Conservation (phyloP, 1,139 yeast genomes). For the Pichia norvegensis region DNA sequence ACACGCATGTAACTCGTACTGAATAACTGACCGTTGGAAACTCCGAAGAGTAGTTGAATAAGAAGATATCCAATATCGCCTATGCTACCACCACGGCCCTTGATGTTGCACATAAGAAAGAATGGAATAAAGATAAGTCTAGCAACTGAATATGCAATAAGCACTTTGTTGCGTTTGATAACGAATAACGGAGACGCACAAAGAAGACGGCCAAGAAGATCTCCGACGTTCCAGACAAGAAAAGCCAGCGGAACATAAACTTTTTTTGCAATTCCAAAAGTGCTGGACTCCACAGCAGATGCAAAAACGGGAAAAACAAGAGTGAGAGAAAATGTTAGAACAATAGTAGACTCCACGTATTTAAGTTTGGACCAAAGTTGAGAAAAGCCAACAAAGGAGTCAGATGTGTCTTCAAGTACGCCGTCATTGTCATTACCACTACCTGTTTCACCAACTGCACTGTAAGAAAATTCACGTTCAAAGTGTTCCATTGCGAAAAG, state of each 20-base stretch:
- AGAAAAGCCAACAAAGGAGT: constrained; percentile 25
- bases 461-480: background rate
- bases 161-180: constrained; percentile 34
- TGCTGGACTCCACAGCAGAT: constrained; percentile 46
- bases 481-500: constrained; percentile 30
- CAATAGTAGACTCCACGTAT: constrained; percentile 60
- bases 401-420: background rate
- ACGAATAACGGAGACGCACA: constrained; percentile 47
- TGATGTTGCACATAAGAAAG: constrained; percentile 60
- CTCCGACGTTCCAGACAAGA: constrained; percentile 85
- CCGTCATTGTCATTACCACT: background rate
- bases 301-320: constrained; percentile 89
- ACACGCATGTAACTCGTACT: constrained; percentile 80
- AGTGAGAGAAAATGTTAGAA: constrained; percentile 68
- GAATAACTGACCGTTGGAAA: constrained; percentile 79
- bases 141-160: constrained; percentile 45
- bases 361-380: constrained; percentile 52
- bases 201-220: constrained; percentile 63
- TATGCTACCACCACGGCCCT: constrained; percentile 34
- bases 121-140: constrained; percentile 56
- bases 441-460: background rate
- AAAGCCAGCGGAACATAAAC: constrained; percentile 72
- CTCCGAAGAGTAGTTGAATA: constrained; percentile 71
- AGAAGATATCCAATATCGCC: constrained; percentile 63
- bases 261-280: constrained; percentile 32